These are phyloP conservation scores for Drechslerella stenobrocha DNA, from an alignment of 2,329 filamentous ascomycete genomes.

Conservation along the genomic window DNA sequence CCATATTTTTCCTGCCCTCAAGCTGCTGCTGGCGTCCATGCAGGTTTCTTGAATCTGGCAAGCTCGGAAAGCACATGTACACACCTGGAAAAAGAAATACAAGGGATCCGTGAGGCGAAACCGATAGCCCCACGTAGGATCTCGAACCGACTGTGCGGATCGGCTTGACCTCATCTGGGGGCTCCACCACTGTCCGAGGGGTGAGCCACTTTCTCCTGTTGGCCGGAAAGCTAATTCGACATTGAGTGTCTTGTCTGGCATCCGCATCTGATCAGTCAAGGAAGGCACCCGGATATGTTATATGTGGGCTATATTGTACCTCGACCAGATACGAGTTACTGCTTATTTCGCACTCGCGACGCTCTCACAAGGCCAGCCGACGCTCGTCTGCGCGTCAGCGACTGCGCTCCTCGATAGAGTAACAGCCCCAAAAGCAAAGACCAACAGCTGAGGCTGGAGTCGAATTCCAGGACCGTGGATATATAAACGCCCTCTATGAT, in stretches of 20 bases:
- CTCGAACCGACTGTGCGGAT: slow-evolving; percentile 45
- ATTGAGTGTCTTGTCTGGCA: too few species aligned
- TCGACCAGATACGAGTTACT: slow-evolving; percentile 6
- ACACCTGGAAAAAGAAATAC: slow-evolving; percentile 38
- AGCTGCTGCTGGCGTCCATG: background rate
- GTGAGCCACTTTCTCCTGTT: slow-evolving; percentile 1
- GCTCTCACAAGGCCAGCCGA: background rate
- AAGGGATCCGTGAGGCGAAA: slow-evolving; percentile 33
- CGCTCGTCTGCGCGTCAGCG: slow-evolving; percentile 3
- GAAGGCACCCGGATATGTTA: slow-evolving; percentile 2
- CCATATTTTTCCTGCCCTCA: slow-evolving; percentile 9
- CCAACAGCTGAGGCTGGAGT: slow-evolving; percentile 3
- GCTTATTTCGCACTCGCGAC: slow-evolving; percentile 8
- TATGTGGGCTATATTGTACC: slow-evolving; percentile 6
- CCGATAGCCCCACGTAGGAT: slow-evolving; percentile 41
- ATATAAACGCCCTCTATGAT: background rate
- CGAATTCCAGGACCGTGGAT: background rate
- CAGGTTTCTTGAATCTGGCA: background rate
- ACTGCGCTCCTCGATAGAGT: slow-evolving; percentile 4
- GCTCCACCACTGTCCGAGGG: slow-evolving; percentile 20
- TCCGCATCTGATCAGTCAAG: slow-evolving; percentile 5
- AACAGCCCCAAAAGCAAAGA: slow-evolving; percentile 5
- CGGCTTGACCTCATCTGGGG: slow-evolving; percentile 28
- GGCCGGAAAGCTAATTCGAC: too few species aligned
- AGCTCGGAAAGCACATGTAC: background rate